Base-by-base conservation (phyloP, 352 stramenopile species). In the Globisporangium nagaii region DNA sequence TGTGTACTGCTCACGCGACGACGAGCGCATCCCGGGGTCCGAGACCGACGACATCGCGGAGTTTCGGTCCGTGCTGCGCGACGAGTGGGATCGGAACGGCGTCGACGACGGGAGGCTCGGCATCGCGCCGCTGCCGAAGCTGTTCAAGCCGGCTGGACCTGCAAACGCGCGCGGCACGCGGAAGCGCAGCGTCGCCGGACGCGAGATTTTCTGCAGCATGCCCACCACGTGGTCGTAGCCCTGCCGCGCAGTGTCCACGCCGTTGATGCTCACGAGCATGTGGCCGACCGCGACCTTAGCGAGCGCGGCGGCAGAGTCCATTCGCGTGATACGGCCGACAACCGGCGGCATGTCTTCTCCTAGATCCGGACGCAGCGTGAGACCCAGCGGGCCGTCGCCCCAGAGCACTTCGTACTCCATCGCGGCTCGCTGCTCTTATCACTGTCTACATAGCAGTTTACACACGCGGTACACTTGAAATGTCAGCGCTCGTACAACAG, bases 371-470 rank as follows among this genome's bases (percentile, higher is more conserved):
- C 84, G 82, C 39, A 95, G 70, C 58, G 82, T 95, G 56, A 95
- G 71, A 8, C 84, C 84, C 42, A 95, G 51, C 17, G 82, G 79
- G 2, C 84, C 84, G 48, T 93, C 84, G 56, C 83, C 83, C 84
- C 84, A 95, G 49, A 75, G 70, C 53, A 95, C 81, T 58, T 95
- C 80, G 65, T 95, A 95, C 70, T 95, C 84, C 84, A 94, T 94
- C 45, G 45, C 37, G 43, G 13, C 43, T 27, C 25, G 15, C 8
- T 48, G 25, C 2, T 25, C 15, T 24, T 48, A 42, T n/a, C 36
- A n/a, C 36, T 42, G 36, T 8, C 13, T 24, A 40, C 35, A 19
- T 17, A 40, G 10, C 17, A 11, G 35, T n/a, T n/a, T n/a, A n/a
- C n/a, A n/a, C n/a, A n/a, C n/a, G n/a, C n/a, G n/a, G n/a, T n/a